phyloP scores from a whole-genome alignment of 148 eudicot species.

The Linanthus parryae region DNA sequence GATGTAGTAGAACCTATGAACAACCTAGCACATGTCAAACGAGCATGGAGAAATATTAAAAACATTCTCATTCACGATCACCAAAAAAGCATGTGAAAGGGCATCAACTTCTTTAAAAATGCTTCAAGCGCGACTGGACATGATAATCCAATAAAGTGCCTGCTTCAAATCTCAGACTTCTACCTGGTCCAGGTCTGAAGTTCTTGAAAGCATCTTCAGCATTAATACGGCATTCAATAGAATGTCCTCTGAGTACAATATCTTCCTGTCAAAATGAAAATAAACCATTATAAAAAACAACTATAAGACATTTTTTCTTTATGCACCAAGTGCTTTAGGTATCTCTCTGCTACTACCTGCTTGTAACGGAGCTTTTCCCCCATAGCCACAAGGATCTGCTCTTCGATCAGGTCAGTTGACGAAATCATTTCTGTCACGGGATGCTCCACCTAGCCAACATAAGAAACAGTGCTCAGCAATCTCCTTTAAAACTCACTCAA shows the following conservation, averaged over 20 bases:
- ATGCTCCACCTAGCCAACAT: constrained; percentile 77
- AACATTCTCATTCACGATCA: no score
- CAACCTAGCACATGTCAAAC: no score
- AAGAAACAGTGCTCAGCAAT: not conserved
- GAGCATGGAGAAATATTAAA: no score
- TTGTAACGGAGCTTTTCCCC: constrained; percentile 87
- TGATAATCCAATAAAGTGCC: no score
- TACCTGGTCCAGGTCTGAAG: constrained; percentile 98
- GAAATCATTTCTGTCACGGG: constrained; percentile 99
- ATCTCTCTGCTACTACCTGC: constrained; percentile 44
- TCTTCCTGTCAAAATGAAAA: constrained; percentile 53
- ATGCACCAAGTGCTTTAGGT: not conserved
- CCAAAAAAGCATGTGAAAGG: no score
- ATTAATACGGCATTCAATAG: constrained; percentile 98
- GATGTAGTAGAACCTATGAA: no score
- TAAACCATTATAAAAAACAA: constrained; percentile 1
- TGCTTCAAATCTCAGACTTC: no score
- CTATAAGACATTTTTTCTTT: not conserved
- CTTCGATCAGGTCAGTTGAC: constrained; percentile 92
- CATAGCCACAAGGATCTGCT: constrained; percentile 91
- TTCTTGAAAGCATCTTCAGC: constrained; percentile 99
- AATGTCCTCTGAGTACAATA: constrained; percentile 90
- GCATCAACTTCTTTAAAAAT: no score
- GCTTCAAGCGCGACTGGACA: no score
- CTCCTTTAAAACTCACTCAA: not conserved